Evolutionary conservation across 176 grass and related monocot species (phyloP).

Genomic region (Avena eriantha): DNA sequence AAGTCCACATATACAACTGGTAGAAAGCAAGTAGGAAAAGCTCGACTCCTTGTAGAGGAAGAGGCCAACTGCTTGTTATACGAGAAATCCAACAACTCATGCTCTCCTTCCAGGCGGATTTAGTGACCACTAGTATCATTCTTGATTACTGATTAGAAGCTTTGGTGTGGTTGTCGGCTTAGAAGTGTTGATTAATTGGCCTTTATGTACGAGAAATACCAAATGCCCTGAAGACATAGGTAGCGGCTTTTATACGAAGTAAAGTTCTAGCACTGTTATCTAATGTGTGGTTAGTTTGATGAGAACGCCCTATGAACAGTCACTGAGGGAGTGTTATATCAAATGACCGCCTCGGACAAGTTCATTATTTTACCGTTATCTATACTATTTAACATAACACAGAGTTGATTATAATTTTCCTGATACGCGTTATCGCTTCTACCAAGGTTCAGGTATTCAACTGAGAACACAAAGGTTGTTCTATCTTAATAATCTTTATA

Average conservation of each 20-base stretch:
- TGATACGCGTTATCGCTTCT: slow-evolving; percentile 4
- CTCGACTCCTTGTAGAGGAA: too few relatives aligned
- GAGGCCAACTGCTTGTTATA: too few relatives aligned
- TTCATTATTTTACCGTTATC: not conserved
- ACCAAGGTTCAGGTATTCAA: not conserved
- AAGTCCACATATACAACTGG: too few relatives aligned
- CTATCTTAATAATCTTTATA: slow-evolving; percentile 15
- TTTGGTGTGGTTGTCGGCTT: not conserved
- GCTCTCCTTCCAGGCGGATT: too few relatives aligned
- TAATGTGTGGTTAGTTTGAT: not conserved
- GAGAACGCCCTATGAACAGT: not conserved
- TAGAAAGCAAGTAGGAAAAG: too few relatives aligned
- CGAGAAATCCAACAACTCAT: too few relatives aligned
- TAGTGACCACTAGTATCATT: not conserved
- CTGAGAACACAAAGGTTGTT: slow-evolving; percentile 25
- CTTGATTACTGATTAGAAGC: not conserved
- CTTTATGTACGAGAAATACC: not conserved
- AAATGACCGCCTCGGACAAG: not conserved
- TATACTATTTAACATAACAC: not conserved
- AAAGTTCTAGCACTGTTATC: not conserved
- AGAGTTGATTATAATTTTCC: slow-evolving; percentile 3
- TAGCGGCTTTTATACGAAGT: not conserved
- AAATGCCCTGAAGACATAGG: not conserved
- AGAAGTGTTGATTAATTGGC: not conserved
- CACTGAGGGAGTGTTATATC: not conserved